Evolutionary conservation across 1,284 basidiomycete species (phyloP), one percentile per base, ranked within the genome.

Genomic region (Phylloboletellus chloephorus): DNA sequence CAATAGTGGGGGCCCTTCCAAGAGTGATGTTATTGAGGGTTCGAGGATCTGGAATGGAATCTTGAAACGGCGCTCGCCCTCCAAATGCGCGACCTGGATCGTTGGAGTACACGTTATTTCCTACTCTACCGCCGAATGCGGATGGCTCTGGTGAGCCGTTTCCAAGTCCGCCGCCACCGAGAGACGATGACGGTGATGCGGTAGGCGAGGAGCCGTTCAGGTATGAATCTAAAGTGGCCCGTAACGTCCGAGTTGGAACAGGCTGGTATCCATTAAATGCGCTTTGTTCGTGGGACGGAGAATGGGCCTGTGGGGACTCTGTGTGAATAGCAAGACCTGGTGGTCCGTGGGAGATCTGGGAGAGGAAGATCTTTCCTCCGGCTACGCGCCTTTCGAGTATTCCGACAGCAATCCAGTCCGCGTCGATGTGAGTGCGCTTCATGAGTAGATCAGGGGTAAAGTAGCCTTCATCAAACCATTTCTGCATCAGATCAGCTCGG

Each of bases 391-490:
- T 66, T 33, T 69, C 62, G 29, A 86, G 67, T 37, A 76, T 74
- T 43, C 72, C 74, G 6, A 88, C 75, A 37, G 79, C 66, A 35
- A 68, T 74, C 80, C 82, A 88, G 7, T 80, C 74, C 7, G 54
- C 52, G 56, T 88, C 84, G 36, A 82, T 52, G 50, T 74, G 69
- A 9, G 74, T 80, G 36, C 91, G 82, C 56, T 85, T 89, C 75
- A 95, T 82, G 24, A 88, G 78, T 21, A 98, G 73, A 48, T 90
- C 82, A 32, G 81, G 71, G n/a, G 78, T 72, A 61, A 98, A 97
- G 68, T 96, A 98, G 11, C 85, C 85, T 57, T 87, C 88, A 41
- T 89, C 81, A 62, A 83, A 88, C 95, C 95, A 98, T 53, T 90
- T 89, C 67, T 98, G 93, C 95, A 98, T 98, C 46, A 88, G 63